These are phyloP conservation scores for Phaeosphaeriaceae sp. DNA, from an alignment of 2,329 filamentous ascomycete genomes.

Conservation along the genomic window DNA sequence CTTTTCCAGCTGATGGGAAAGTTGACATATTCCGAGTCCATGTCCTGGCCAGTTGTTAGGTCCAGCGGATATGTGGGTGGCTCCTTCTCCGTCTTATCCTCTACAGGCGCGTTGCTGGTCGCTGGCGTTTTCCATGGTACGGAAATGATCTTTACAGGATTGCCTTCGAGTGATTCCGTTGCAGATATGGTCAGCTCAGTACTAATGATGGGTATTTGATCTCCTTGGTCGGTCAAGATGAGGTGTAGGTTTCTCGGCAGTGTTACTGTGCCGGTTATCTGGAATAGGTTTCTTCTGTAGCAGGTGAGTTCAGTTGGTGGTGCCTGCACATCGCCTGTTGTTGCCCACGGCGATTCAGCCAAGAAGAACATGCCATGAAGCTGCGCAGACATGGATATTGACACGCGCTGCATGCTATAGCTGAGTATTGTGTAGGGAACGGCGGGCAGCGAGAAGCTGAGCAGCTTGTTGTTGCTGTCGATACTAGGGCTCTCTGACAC, in stretches of 20 bases:
- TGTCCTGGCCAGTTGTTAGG: constrained; percentile 68
- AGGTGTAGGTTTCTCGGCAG: constrained; percentile 79
- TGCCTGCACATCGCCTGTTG: constrained; percentile 61
- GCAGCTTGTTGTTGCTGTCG: constrained; percentile 66
- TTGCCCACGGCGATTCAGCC: constrained; percentile 75
- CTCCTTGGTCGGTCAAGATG: constrained; percentile 81
- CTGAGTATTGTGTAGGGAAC: constrained; percentile 68
- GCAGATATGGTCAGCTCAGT: constrained; percentile 90
- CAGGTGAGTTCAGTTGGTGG: constrained; percentile 84
- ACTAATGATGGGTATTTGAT: constrained; percentile 79
- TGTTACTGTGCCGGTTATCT: constrained; percentile 89
- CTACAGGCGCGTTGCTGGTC: constrained; percentile 72
- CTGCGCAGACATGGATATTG: constrained; percentile 73
- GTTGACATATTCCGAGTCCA: constrained; percentile 82
- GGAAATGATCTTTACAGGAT: constrained; percentile 89
- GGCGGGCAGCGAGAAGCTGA: constrained; percentile 57
- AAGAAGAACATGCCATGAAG: constrained; percentile 90
- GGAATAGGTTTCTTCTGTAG: constrained; percentile 94
- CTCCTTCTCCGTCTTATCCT: constrained; percentile 79
- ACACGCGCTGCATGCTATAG: constrained; percentile 65
- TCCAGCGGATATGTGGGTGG: constrained; percentile 80
- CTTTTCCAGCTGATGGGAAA: constrained; percentile 95
- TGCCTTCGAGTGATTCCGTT: constrained; percentile 92
- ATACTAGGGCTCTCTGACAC: constrained; percentile 62
- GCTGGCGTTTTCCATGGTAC: constrained; percentile 98